These are phyloP conservation scores for Russula compacta DNA, from an alignment of 768 basidiomycete genomes.

Conservation along the genomic window DNA sequence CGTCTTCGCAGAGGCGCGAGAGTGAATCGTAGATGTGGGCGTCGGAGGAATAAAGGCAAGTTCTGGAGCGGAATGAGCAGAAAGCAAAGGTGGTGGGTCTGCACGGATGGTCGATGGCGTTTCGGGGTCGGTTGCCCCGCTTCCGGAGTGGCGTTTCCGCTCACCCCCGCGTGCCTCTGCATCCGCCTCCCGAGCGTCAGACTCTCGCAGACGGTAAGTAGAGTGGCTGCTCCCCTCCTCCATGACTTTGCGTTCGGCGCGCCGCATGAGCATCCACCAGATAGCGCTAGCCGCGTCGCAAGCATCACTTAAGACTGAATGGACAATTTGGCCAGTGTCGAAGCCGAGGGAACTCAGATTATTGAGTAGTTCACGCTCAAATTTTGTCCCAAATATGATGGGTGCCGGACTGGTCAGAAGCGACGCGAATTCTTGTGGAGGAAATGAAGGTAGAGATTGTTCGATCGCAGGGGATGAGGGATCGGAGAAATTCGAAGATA, in stretches of 20 bases:
- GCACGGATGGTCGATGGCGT: slow-evolving; percentile 12
- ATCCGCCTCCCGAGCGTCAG: slow-evolving; percentile 4
- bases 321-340: slow-evolving; percentile 91
- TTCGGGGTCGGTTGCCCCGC: slow-evolving; percentile 6
- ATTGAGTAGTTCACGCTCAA: slow-evolving; percentile 76
- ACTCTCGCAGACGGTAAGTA: slow-evolving; percentile 5
- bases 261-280: slow-evolving; percentile 95
- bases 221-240: slow-evolving; percentile 27
- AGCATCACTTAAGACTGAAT: slow-evolving; percentile 84
- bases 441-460: slow-evolving; percentile 27
- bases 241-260: slow-evolving; percentile 52
- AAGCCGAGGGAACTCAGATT: slow-evolving; percentile 69
- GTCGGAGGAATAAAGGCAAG: slow-evolving; percentile 73
- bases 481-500: slow-evolving; percentile 79
- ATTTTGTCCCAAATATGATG: slow-evolving; percentile 77
- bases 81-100: slow-evolving; percentile 22
- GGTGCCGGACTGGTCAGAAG: slow-evolving; percentile 59
- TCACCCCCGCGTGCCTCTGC: slow-evolving; percentile 22
- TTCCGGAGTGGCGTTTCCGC: slow-evolving; percentile 4
- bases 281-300: slow-evolving; percentile 86
- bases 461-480: slow-evolving; percentile 38
- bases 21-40: slow-evolving; percentile 39
- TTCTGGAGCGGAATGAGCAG: slow-evolving; percentile 43
- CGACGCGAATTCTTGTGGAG: slow-evolving; percentile 49
- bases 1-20: slow-evolving; percentile 39